These are phyloP conservation scores for Cinnamomum chago DNA, from an alignment of 164 flowering plant species.

Conservation along the genomic window DNA sequence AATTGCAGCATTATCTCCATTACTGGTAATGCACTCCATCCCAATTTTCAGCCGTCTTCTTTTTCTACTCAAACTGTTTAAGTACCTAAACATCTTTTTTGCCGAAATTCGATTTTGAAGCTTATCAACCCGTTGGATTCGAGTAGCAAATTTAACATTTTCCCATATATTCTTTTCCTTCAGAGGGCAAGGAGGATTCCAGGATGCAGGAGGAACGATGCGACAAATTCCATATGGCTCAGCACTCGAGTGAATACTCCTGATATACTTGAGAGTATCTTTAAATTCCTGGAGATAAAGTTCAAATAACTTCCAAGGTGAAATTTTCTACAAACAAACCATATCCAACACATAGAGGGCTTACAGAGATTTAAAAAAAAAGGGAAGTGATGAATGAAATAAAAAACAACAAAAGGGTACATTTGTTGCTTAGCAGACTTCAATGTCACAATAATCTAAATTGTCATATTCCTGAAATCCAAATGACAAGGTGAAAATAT, in stretches of 20 bases:
- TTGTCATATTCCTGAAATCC: not conserved
- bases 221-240: conserved; percentile 90
- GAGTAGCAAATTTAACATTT: conserved; percentile 61
- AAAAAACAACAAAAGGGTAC: not conserved
- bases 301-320: conserved; percentile 10
- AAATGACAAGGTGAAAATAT: not conserved
- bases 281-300: conserved; percentile 65
- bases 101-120: conserved; percentile 69
- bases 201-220: conserved; percentile 87
- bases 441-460: not conserved
- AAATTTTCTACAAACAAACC: conserved; percentile 3
- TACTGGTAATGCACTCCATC: conserved; percentile 25
- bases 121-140: conserved; percentile 70
- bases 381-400: not conserved
- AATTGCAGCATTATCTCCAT: conserved; percentile 19
- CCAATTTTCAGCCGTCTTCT: conserved; percentile 53
- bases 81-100: conserved; percentile 31
- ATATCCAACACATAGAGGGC: not conserved
- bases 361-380: not conserved
- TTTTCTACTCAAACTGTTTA: conserved; percentile 41
- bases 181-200: conserved; percentile 90
- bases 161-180: conserved; percentile 62
- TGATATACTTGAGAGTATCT: conserved; percentile 76
- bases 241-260: conserved; percentile 62
- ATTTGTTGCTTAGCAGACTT: not conserved